These are phyloP conservation scores for Psilocybe cyanescens DNA, from an alignment of 768 basidiomycete genomes.

Conservation along the genomic window DNA sequence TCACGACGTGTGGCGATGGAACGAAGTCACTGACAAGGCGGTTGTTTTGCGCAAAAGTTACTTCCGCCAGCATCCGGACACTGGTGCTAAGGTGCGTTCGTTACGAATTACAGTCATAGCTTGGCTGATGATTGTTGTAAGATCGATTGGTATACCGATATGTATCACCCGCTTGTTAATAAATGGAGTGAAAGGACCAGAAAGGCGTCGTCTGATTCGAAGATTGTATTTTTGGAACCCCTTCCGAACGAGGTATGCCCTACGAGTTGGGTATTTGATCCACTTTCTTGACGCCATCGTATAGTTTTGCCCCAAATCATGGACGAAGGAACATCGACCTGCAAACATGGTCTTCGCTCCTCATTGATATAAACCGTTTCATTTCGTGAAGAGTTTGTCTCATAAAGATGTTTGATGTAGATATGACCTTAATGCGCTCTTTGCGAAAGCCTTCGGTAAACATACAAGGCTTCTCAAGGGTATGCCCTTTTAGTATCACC, in stretches of 20 bases:
- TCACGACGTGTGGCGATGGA: conserved; percentile 95
- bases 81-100: conserved; percentile 56
- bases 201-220: conserved; percentile 47
- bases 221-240: conserved; percentile 77
- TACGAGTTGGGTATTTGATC: conserved; percentile 3
- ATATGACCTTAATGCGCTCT: conserved; percentile 93
- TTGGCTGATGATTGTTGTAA: conserved; percentile 27
- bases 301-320: conserved; percentile 81
- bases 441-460: conserved; percentile 88
- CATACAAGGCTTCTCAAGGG: conserved; percentile 89
- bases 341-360: conserved; percentile 40
- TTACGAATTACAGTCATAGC: background rate
- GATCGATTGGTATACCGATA: conserved; percentile 89
- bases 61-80: conserved; percentile 72
- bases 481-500: conserved; percentile 34
- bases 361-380: conserved; percentile 31
- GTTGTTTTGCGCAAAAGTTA: conserved; percentile 86
- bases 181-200: conserved; percentile 70
- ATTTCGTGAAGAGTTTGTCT: background rate
- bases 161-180: conserved; percentile 77
- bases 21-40: conserved; percentile 61
- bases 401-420: conserved; percentile 36
- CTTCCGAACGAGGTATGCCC: conserved; percentile 88
- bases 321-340: conserved; percentile 56
- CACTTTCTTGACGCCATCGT: background rate